Evolutionary conservation across 2,329 filamentous ascomycete species (phyloP), one percentile per base, ranked within the genome.

Genomic region (Pseudonectria buxi): DNA sequence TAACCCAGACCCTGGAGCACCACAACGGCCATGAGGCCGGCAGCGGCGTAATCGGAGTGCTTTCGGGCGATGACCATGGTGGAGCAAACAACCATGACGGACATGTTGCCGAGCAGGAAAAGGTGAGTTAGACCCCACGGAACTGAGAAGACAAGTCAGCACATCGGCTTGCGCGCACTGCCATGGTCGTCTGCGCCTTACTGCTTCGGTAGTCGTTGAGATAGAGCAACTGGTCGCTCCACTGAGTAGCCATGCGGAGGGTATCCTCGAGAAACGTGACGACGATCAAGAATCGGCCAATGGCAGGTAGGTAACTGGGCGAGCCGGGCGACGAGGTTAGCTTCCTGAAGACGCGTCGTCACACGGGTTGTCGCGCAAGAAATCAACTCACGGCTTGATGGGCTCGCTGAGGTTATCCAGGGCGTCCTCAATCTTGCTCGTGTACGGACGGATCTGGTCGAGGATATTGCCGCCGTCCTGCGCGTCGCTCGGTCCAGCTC

Each of bases 201-300:
- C 90, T 95, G 62, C 86, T 76, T 59, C 90, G 77, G 72, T 94
- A 96, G 54, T 95, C 86, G 61, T 84, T 81, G 36, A 98, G 79
- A 63, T 96, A 98, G 42, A 85, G 72, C 41, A 98, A 76, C 71
- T 98, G 92, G 61, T 96, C 92, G 58, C 62, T 80, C 89, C 92
- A 98, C 79, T 98, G 92, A 50, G 92, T 98, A 53, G 96, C 72
- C 65, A 98, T 98, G 60, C 92, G 80, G 44, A 98, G 71, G 32
- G 89, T 87, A 70, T 98, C 92, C 66, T 98, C 92, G 52, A 98
- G 74, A 68, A 98, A 98, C 44, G 92, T 98, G 35, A 96, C 92
- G 37, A 98, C 92, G 53, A 98, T 98, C 50, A 98, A 68, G 65
- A 96, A 96, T 50, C 92, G 86, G 49, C 92, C 92, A 69, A 98